Evolutionary conservation across 1,139 yeast species (phyloP), one percentile per base, ranked within the genome.

Genomic region (Taphrina sp.): DNA sequence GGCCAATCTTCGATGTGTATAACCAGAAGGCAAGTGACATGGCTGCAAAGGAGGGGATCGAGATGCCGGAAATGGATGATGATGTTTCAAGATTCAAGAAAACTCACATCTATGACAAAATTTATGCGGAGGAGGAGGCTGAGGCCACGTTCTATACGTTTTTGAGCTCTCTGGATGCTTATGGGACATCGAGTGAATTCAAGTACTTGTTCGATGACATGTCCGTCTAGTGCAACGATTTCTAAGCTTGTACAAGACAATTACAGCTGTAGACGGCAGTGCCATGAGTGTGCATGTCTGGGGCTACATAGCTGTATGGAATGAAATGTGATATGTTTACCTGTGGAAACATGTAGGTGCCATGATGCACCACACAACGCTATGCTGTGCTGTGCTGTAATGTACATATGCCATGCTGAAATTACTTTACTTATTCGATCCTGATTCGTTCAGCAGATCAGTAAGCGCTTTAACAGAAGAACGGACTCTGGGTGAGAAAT

Each of bases 1-100:
- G 85, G 58, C 98, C 98, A 0, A 95, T 90, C 10, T 92, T 87
- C 69, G 95, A 85, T 56, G 84, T 87, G 5, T 88, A 85, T 69
- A 92, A 92, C 69, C 75, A 19, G 16, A 55, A 41, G 8, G 47
- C 52, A n/a, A 16, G 22, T 10, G 47, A 39, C 23, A 43, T 28
- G 7, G 44, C 43, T 10, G 60, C 38, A 20, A 53, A 53, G n/a
- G 38, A 33, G 23, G 34, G 39, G 20, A 29, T 37, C 28, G 79
- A 79, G 14, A 76, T 92, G 56, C 82, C 80, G 46, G 82, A 86
- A 66, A 89, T 92, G 81, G 85, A 85, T 61, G 85, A 74, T 0
- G 16, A 5, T 16, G 34, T 49, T 5, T 17, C 38, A n/a, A 23
- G 34, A 5, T 92, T 94, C 76, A 94, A 94, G 72, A 81, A 80